A percentile compares a stretch with the other conserved stretches of the same genome.
Evolutionary conservation across 2,329 filamentous ascomycete species (phyloP).

Genomic region (Aureobasidium sp.): DNA sequence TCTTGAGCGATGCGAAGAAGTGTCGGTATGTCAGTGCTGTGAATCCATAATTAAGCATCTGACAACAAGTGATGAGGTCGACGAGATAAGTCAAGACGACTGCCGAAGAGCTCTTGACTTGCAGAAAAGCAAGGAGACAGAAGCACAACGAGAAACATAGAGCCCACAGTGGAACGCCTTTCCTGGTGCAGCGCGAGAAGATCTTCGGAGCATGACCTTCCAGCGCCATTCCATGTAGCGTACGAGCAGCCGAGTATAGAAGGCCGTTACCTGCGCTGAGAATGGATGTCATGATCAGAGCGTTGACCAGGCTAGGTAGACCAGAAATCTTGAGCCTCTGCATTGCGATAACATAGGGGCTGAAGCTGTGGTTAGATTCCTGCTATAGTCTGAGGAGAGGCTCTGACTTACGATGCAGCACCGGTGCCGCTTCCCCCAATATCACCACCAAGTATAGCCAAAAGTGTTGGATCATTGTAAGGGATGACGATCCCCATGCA

Average conservation of each 20-base stretch:
- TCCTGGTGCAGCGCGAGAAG: slow-evolving; percentile 52
- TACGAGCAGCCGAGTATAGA: slow-evolving; percentile 48
- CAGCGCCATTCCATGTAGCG: slow-evolving; percentile 47
- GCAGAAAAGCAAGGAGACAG: slow-evolving; percentile 30
- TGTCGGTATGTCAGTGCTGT: slow-evolving; percentile 49
- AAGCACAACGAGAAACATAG: slow-evolving; percentile 44
- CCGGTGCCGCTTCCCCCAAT: slow-evolving; percentile 23
- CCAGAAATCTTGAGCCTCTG: slow-evolving; percentile 38
- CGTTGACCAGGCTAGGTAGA: slow-evolving; percentile 35
- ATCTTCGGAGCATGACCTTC: slow-evolving; percentile 49
- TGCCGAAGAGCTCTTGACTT: slow-evolving; percentile 26
- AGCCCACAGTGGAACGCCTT: slow-evolving; percentile 56
- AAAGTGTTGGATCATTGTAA: slow-evolving; percentile 26
- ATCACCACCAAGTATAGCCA: slow-evolving; percentile 22
- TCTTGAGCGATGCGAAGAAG: slow-evolving; percentile 47
- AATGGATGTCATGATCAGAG: slow-evolving; percentile 43
- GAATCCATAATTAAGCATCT: slow-evolving; percentile 55
- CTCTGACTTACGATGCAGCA: slow-evolving; percentile 23
- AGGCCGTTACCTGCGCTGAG: slow-evolving; percentile 53
- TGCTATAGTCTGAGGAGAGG: background rate
- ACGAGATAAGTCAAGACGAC: slow-evolving; percentile 37
- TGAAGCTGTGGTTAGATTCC: background rate
- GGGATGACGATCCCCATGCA: slow-evolving; percentile 37
- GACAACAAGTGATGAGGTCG: slow-evolving; percentile 51
- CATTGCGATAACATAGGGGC: slow-evolving; percentile 30